Base-by-base conservation (phyloP, 2,329 filamentous ascomycete species). In the Colletotrichum scovillei region DNA sequence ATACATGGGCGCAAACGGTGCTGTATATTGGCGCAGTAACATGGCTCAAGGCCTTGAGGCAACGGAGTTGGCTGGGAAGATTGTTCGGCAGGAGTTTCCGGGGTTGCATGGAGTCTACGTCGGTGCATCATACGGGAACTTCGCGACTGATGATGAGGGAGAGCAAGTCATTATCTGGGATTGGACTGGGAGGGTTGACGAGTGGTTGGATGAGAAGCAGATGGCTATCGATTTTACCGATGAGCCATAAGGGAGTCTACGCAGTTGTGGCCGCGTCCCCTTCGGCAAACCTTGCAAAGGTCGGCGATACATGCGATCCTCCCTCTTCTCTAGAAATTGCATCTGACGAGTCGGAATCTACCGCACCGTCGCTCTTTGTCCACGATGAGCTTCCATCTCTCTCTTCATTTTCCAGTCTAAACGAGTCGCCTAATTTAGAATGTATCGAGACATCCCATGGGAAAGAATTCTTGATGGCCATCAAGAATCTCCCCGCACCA, bases 221-320 rank as follows among this genome's bases (percentile, higher is more conserved):
- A 16, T 16, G n/a, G 52, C 4, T 24, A 1, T 55, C 2, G 1
- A 28, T 26, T 28, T 28, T 1, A 8, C 8, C 38, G 38, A 49
- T 4, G 42, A 49, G 8, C 19, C 7, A n/a, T n/a, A 0, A 49
- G 1, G 4, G 0, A n/a, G 19, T 2, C 1, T 4, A 4, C 4
- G 42, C 42, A 22, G 22, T n/a, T n/a, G n/a, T n/a, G n/a, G n/a
- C n/a, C n/a, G n/a, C n/a, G n/a, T n/a, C n/a, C n/a, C n/a, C n/a
- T n/a, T n/a, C n/a, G n/a, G n/a, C n/a, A n/a, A n/a, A n/a, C n/a
- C n/a, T n/a, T n/a, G n/a, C n/a, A n/a, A n/a, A n/a, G n/a, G n/a
- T n/a, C n/a, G n/a, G n/a, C n/a, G n/a, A n/a, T n/a, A n/a, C n/a
- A n/a, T n/a, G n/a, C n/a, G n/a, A n/a, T n/a, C n/a, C n/a, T n/a